Evolutionary conservation across 768 basidiomycete species (phyloP).

Genomic region (Pisolithus tinctorius): DNA sequence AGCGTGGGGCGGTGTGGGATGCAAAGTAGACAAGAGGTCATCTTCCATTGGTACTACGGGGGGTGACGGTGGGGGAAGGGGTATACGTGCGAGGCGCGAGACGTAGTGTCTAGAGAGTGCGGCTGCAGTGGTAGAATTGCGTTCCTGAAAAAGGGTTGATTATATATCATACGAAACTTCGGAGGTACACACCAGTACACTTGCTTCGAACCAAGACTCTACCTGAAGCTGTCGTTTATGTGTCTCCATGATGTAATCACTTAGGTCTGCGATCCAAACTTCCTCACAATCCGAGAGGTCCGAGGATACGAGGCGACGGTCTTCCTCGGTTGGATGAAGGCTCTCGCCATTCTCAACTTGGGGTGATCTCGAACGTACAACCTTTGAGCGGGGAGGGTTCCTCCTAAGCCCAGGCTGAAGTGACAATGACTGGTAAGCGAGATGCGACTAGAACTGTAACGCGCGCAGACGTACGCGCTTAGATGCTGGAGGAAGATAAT

Average conservation of each 20-base stretch:
- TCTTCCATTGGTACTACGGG: conserved; percentile 29
- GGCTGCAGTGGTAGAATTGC: conserved; percentile 56
- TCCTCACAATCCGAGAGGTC: conserved; percentile 80
- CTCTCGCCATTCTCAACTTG: conserved; percentile 18
- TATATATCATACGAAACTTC: not conserved
- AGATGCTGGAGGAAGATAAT: conserved; percentile 42
- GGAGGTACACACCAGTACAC: conserved; percentile 44
- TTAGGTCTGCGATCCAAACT: conserved; percentile 65
- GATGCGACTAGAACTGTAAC: not conserved
- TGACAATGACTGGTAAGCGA: conserved; percentile 1
- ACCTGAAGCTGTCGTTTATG: conserved; percentile 69
- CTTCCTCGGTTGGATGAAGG: conserved; percentile 31
- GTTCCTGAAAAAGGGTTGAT: conserved; percentile 44
- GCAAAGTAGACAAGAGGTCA: conserved; percentile 29
- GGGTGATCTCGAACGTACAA: conserved; percentile 23
- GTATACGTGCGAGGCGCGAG: conserved; percentile 40
- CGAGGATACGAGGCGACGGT: conserved; percentile 49
- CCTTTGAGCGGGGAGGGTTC: conserved; percentile 34
- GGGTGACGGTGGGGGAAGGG: conserved; percentile 35
- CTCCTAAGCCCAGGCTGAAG: conserved; percentile 37
- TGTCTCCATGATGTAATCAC: conserved; percentile 64
- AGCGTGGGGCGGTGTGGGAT: conserved; percentile 30
- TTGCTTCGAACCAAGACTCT: conserved; percentile 66
- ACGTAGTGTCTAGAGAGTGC: conserved; percentile 30
- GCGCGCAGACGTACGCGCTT: conserved; percentile 45